Base-by-base conservation (phyloP, 768 basidiomycete genomes). In the Termitomyces sp. region DNA sequence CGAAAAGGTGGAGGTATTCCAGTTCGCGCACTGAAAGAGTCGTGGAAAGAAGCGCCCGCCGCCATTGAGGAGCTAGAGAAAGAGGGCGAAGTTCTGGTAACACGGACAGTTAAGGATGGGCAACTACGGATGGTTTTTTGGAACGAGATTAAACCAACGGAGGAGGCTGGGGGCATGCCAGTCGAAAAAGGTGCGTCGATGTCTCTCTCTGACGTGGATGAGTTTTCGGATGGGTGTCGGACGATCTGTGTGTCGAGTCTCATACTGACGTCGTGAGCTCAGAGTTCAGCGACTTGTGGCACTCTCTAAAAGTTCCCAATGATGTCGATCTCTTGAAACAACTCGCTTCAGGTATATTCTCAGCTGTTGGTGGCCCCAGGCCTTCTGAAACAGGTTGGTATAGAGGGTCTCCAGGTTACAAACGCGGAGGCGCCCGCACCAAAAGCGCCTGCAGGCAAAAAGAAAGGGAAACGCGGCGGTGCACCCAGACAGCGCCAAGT, bases 211-310 rank as follows among this genome's bases (percentile, higher is more conserved):
- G 15, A 24, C 39, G 20, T 10, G 47, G 37, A 48, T 48, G 48
- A 54, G 29, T 36, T 46, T 42, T 51, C 22, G 42, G 47, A 58
- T 55, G 63, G 60, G 37, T 49, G 41, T 49, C 59, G 44, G 51
- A 49, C n/a, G 26, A 33, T 31, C n/a, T 42, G 20, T 48, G 26
- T 56, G 9, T 51, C 20, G 51, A 46, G 59, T 22, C 52, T 34
- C n/a, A 60, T 26, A 33, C 59, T 66, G 7, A 61, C 54, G 50
- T 59, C 44, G 47, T 55, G 51, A 57, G 54, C 55, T 52, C 70
- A 96, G 94, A 96, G 70, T 96, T 96, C 67, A 75, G 80, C 52
- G 89, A 94, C 64, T 73, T 95, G 18, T 96, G 94, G 94, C 90
- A 92, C 70, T 79, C 81, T 4, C 77, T 94, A 18, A 86, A 85